Percentiles rank a stretch among this genome's conserved stretches.
Conservation (phyloP, 73 alveolate species). For the Tetrahymena elliotti region DNA sequence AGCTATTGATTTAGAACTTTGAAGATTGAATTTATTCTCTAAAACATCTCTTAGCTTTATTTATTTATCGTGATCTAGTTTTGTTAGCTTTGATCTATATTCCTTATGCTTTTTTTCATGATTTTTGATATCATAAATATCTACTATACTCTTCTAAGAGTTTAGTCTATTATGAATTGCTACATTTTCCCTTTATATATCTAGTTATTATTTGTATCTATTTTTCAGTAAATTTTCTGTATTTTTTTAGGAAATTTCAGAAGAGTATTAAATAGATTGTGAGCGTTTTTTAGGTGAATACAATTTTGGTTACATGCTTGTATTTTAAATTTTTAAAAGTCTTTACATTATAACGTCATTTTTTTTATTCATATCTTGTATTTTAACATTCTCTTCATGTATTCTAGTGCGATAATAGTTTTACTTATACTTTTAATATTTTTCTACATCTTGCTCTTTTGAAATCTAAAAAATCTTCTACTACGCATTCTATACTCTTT, state of each 20-base stretch:
- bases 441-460: background rate
- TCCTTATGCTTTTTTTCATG: background rate
- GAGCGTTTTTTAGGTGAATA: background rate
- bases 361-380: background rate
- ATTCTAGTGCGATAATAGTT: background rate
- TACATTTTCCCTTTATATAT: background rate
- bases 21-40: background rate
- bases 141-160: background rate
- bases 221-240: background rate
- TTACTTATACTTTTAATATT: background rate
- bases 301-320: background rate
- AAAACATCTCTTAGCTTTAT: background rate
- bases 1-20: background rate
- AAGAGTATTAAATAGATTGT: background rate
- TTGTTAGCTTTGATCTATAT: background rate
- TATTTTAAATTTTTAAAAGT: background rate
- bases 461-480: background rate
- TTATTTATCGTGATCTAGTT: background rate
- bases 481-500: background rate
- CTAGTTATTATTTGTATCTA: background rate
- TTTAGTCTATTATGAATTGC: background rate
- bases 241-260: background rate
- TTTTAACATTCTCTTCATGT: background rate
- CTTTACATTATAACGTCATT: background rate
- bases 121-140: background rate